Base-by-base conservation (phyloP, 2,329 filamentous ascomycete genomes). In the Xylaria polymorpha region DNA sequence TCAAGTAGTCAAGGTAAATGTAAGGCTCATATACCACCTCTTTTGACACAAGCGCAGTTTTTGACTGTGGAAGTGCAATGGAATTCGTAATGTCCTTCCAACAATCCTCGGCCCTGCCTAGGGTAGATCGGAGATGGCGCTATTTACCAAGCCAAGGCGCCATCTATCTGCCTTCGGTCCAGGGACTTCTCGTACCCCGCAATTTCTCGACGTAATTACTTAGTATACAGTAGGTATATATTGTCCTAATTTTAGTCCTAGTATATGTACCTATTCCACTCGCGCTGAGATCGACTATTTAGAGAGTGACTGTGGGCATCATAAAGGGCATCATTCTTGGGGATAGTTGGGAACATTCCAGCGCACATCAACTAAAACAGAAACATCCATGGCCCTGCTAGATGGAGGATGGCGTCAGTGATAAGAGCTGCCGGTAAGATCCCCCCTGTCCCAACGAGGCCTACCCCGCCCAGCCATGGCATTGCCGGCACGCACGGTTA, bases 391-490 rank as follows among this genome's bases (percentile, higher is more conserved):
- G 35, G 18, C 15, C 18, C 32, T 6, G n/a, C 20, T n/a, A 18
- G 35, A 57, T 12, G 14, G 41, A 44, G 56, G 35, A 67, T 64
- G 56, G n/a, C 39, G 20, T 61, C 22, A 4, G 9, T 3, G 35
- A 48, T 58, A 51, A 64, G 55, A 60, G 56, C 32, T 41, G 56
- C 46, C n/a, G 37, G 9, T 7, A 61, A 35, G 43, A 32, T 56
- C n/a, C 55, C 39, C 12, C 25, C 32, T 37, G 50, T n/a, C 25
- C 25, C 25, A 18, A 39, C n/a, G 20, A 41, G 41, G 46, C 32
- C 37, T 53, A 66, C 63, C 67, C 67, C 67, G 67, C 67, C 39
- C 41, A 60, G 59, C 32, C 12, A 53, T 48, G 25, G 43, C 18
- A n/a, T 18, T 51, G 58, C 37, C 62, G 44, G 22, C 15, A 29